Conservation (phyloP, 305 asterid species). For the Solanum hybrid region DNA sequence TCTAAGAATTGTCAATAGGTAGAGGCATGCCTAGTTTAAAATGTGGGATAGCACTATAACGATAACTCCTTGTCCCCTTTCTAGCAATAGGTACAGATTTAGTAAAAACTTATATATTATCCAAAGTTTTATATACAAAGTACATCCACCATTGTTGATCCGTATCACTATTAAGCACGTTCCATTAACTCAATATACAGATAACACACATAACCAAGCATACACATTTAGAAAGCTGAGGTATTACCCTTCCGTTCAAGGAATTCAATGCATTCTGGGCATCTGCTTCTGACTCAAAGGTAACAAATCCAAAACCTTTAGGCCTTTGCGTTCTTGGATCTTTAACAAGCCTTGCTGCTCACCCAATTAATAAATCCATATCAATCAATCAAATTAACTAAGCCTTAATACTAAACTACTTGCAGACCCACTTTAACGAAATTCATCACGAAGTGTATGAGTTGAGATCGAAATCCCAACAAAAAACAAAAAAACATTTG, state of each 20-base stretch:
- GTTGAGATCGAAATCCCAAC: background rate
- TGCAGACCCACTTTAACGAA: background rate
- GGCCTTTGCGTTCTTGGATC: slow-evolving; percentile 64
- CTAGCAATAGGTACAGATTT: background rate
- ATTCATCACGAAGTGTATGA: background rate
- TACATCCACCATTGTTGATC: background rate
- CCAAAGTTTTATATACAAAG: background rate
- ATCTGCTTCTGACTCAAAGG: slow-evolving; percentile 45
- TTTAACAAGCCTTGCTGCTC: slow-evolving; percentile 57
- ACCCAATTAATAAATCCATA: background rate
- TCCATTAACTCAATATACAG: background rate
- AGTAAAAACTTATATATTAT: background rate
- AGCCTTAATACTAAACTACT: background rate
- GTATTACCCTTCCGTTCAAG: slow-evolving; percentile 54
- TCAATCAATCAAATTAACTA: background rate
- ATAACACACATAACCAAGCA: background rate
- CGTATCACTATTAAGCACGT: background rate
- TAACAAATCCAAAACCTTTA: slow-evolving; percentile 74
- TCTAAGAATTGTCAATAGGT: background rate
- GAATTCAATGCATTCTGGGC: slow-evolving; percentile 58
- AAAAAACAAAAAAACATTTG: background rate
- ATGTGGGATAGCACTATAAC: background rate
- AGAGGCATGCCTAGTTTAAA: background rate
- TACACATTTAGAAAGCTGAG: background rate
- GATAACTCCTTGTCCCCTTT: background rate